Evolutionary conservation across 495 filamentous ascomycete genomes (phyloP).

Genomic region (Neurospora pannonica): DNA sequence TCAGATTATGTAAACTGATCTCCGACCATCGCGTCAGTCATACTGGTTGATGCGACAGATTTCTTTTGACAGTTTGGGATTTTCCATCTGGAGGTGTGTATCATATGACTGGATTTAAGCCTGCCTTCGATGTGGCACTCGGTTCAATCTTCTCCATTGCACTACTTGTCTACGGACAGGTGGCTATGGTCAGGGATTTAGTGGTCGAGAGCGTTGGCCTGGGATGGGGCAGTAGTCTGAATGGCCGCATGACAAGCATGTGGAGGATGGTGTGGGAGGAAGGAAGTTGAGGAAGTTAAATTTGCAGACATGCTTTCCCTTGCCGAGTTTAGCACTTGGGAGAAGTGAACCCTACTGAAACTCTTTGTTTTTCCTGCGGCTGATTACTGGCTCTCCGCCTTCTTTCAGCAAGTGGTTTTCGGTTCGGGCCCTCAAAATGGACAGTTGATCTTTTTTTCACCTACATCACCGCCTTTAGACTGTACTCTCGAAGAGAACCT

Average conservation of each 20-base stretch:
- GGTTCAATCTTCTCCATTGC: background rate
- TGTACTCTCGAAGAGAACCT: background rate
- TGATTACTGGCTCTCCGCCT: background rate
- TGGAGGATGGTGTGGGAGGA: background rate
- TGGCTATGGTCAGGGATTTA: background rate
- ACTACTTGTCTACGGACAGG: background rate
- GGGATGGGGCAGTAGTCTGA: background rate
- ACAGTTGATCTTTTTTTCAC: background rate
- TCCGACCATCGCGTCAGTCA: background rate
- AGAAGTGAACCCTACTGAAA: background rate
- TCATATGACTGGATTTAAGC: background rate
- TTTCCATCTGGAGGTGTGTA: background rate
- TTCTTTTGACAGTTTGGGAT: background rate
- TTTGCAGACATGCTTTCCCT: background rate
- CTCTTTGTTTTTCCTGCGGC: background rate
- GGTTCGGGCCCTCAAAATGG: background rate
- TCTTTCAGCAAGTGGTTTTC: background rate
- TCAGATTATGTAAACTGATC: conserved; percentile 76
- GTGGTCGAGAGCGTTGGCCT: background rate
- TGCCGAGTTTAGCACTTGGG: background rate
- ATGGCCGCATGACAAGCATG: background rate
- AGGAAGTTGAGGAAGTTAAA: background rate
- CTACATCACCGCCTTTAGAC: background rate
- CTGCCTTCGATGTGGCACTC: background rate
- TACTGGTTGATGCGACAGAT: background rate